Evolutionary conservation across 768 basidiomycete species (phyloP).

Genomic region (Sporobolomyces roseus): DNA sequence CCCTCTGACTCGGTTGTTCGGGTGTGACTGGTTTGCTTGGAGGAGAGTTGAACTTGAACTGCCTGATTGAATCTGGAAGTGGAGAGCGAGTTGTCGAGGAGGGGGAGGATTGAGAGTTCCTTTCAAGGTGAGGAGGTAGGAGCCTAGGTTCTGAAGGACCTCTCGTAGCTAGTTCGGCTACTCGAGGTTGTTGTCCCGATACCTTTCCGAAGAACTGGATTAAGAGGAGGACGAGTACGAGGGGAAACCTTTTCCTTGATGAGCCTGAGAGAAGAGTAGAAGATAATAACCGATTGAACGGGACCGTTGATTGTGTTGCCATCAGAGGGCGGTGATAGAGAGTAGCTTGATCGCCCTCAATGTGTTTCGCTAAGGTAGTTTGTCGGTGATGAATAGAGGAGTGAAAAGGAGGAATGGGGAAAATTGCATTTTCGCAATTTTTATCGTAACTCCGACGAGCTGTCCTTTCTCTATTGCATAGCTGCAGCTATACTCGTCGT

Average conservation of each 20-base stretch:
- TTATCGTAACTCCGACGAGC: no score
- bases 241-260: neutral
- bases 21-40: neutral
- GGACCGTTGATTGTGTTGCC: neutral
- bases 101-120: conserved; percentile 8
- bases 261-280: neutral
- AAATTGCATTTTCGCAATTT: no score
- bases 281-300: neutral
- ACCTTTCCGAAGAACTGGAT: neutral
- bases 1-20: neutral
- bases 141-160: neutral
- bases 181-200: neutral
- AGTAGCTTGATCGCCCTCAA: no score
- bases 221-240: conserved; percentile 14
- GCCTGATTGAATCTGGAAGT: conserved; percentile 17
- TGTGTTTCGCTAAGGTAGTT: neutral
- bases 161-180: conserved; percentile 18
- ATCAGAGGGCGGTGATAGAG: neutral
- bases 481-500: no score
- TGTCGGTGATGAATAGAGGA: neutral
- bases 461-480: no score
- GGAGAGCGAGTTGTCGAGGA: conserved; percentile 8
- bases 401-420: no score
- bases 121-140: conserved; percentile 20
- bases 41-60: conserved; percentile 32